Evolutionary conservation across 371 early-diverging fungal species (phyloP).

Genomic region (Mucor piriformis): DNA sequence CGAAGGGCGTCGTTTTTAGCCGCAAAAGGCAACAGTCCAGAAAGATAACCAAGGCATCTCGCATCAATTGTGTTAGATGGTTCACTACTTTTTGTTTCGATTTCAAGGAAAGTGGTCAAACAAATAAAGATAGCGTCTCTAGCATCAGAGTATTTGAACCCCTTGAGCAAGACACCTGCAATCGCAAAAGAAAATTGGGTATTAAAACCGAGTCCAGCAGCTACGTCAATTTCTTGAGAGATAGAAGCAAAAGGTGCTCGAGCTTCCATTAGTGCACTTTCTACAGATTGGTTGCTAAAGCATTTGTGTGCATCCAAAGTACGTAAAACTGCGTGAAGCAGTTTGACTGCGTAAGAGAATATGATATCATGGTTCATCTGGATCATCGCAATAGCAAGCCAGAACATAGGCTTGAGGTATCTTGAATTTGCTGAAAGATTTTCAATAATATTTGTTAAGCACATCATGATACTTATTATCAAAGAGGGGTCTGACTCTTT

Average conservation of each 20-base stretch:
- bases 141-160: slow-evolving; percentile 50
- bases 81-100: slow-evolving; percentile 52
- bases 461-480: slow-evolving; percentile 84
- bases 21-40: slow-evolving; percentile 51
- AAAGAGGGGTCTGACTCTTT: slow-evolving; percentile 73
- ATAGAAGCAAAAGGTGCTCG: slow-evolving; percentile 56
- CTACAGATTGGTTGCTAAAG: slow-evolving; percentile 53
- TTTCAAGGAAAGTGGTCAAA: slow-evolving; percentile 69
- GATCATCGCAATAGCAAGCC: slow-evolving; percentile 84
- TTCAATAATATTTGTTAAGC: slow-evolving; percentile 80
- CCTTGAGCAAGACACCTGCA: slow-evolving; percentile 65
- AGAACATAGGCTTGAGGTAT: slow-evolving; percentile 82
- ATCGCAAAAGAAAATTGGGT: slow-evolving; percentile 75
- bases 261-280: slow-evolving; percentile 58
- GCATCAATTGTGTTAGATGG: slow-evolving; percentile 23
- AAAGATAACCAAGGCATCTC: slow-evolving; percentile 45
- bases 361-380: slow-evolving; percentile 80
- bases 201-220: slow-evolving; percentile 64
- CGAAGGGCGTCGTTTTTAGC: slow-evolving; percentile 46
- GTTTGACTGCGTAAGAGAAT: slow-evolving; percentile 68
- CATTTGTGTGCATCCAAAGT: slow-evolving; percentile 68
- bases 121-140: slow-evolving; percentile 67
- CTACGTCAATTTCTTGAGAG: slow-evolving; percentile 54
- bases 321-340: slow-evolving; percentile 71
- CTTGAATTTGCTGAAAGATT: slow-evolving; percentile 72